phyloP scores from a whole-genome alignment of 352 stramenopile species.

The Pythium myriotylum region DNA sequence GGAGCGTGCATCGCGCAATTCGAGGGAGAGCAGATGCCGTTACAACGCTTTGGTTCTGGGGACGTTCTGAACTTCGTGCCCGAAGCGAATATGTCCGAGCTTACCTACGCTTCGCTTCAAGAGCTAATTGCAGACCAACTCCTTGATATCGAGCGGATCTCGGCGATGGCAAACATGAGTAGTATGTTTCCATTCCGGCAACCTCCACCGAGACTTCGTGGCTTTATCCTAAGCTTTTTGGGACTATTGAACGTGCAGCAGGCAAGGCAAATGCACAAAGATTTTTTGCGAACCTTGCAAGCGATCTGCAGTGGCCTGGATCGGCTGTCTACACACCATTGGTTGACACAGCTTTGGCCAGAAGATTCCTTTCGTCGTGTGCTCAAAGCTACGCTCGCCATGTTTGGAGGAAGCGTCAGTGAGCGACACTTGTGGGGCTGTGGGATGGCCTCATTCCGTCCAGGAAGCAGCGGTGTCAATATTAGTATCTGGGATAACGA shows the following conservation, averaged over 20 bases:
- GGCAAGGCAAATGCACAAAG: constrained; percentile 38
- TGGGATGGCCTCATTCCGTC: constrained; percentile 46
- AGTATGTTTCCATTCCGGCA: constrained; percentile 29
- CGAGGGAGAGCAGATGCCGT: constrained; percentile 15
- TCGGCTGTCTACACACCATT: constrained; percentile 63
- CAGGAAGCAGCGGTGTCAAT: constrained; percentile 43
- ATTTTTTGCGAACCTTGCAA: constrained; percentile 44
- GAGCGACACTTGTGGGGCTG: constrained; percentile 74
- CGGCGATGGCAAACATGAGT: constrained; percentile 17
- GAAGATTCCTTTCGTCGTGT: constrained; percentile 46
- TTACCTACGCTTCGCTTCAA: constrained; percentile 36
- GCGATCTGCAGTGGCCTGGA: constrained; percentile 53
- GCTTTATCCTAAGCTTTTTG: constrained; percentile 68
- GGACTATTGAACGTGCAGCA: constrained; percentile 65
- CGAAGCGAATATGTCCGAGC: not conserved
- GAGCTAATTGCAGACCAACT: constrained; percentile 31
- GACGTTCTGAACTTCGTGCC: constrained; percentile 17
- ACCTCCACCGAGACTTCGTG: constrained; percentile 46
- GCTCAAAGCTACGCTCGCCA: constrained; percentile 42
- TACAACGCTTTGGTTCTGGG: constrained; percentile 40
- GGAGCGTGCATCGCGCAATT: constrained; percentile 48
- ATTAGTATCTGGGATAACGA: constrained; percentile 85
- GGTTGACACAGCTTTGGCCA: constrained; percentile 61
- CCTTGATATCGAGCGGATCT: constrained; percentile 28
- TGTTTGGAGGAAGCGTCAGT: constrained; percentile 53